phyloP scores from a whole-genome alignment of 768 basidiomycete species.

The Solioccasus polychromus region DNA sequence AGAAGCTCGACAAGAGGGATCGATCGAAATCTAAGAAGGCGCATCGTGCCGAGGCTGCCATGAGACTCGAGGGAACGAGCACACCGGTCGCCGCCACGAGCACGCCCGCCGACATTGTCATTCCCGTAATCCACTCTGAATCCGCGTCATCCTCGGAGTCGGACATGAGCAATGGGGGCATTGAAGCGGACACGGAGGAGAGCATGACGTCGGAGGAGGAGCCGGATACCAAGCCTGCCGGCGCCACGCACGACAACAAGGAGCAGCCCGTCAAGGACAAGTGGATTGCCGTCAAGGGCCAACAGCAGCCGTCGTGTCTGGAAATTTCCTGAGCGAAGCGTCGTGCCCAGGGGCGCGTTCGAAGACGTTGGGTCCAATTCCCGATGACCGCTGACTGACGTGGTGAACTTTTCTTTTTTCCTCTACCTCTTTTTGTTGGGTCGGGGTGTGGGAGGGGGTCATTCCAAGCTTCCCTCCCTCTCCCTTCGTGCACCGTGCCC shows the following conservation, averaged over 20 bases:
- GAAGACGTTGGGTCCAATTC: no score
- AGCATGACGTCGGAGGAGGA: slow-evolving; percentile 75
- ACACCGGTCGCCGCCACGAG: slow-evolving; percentile 6
- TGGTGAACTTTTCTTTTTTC: no score
- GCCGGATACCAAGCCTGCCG: slow-evolving; percentile 41
- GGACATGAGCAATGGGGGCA: slow-evolving; percentile 54
- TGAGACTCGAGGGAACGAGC: slow-evolving; percentile 22
- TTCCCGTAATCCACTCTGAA: slow-evolving; percentile 24
- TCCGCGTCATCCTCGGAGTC: slow-evolving; percentile 55
- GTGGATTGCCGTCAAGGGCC: slow-evolving; percentile 73
- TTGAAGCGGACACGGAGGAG: slow-evolving; percentile 74
- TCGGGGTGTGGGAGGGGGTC: background rate
- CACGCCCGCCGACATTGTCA: slow-evolving; percentile 14
- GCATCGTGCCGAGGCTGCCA: slow-evolving; percentile 33
- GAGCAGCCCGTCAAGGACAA: slow-evolving; percentile 52
- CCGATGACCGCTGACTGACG: no score
- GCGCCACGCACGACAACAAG: slow-evolving; percentile 13
- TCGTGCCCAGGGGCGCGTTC: no score
- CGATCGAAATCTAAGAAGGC: slow-evolving; percentile 54
- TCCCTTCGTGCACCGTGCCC: background rate
- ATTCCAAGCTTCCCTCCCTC: background rate
- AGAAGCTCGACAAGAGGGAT: slow-evolving; percentile 58
- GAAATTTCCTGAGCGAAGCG: no score
- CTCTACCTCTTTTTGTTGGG: no score
- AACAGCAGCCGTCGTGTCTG: slow-evolving; percentile 24